Evolutionary conservation across 163 green algal species (phyloP), one percentile per base, ranked within the genome.

Genomic region (Botryococcus braunii): DNA sequence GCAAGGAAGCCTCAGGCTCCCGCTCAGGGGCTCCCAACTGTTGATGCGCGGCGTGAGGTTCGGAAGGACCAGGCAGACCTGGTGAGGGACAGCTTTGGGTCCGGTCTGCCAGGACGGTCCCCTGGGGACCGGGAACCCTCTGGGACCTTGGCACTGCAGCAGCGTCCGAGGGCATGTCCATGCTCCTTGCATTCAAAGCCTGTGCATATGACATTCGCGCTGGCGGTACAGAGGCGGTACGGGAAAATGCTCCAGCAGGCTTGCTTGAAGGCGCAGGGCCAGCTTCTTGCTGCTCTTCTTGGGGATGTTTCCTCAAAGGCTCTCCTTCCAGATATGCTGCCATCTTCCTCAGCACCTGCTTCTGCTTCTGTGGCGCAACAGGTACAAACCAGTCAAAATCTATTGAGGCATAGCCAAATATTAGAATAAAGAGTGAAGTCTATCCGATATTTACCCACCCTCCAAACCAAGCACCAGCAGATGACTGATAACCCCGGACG

Each of bases 301-400:
- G 43, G 32, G 48, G 58, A 21, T 65, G 55, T 13, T 32, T 11
- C 5, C 59, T 48, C 41, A n/a, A n/a, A n/a, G 57, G 63, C 43
- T 38, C 72, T 23, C 75, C 75, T 1, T 40, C 66, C 7, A 81
- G 75, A 63, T 70, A 72, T 1, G 67, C 61, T 34, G 62, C 37
- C 52, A 69, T 71, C 41, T 60, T 62, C 34, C 40, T 25, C 55
- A 61, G 47, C 38, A 72, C 40, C 32, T 62, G 29, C 5, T 49
- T 36, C 31, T 79, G 74, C 27, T 5, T 31, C 61, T 68, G 61
- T 32, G 31, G 6, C 9, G 29, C 57, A 64, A 32, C 57, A n/a
- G n/a, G n/a, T n/a, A n/a, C n/a, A n/a, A n/a, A n/a, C n/a, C n/a
- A n/a, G n/a, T n/a, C n/a, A n/a, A n/a, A n/a, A n/a, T n/a, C n/a